Base-by-base conservation (phyloP, 73 alveolate genomes). In the Paramecium caudatum region DNA sequence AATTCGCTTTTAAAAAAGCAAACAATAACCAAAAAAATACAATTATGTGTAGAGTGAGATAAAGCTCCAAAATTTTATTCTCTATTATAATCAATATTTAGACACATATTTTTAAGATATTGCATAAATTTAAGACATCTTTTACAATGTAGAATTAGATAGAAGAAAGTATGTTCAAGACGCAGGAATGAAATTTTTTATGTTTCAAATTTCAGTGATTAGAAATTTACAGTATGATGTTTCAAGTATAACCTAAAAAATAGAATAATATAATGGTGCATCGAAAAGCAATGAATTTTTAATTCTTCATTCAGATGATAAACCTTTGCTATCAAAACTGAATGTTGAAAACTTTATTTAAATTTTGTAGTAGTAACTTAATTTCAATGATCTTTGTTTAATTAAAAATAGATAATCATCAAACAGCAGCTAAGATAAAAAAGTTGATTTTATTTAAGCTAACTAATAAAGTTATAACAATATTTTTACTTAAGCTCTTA, bases 21-120 rank as follows among this genome's bases (percentile, higher is more conserved):
- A 36, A 23, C 17, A 15, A 1, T 37, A 30, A 0, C 19, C 61
- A n/a, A 74, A 74, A 27, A 74, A 74, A 45, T 10, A 27, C 5
- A 74, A 74, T 37, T 19, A 74, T 21, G 46, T n/a, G 25, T 19
- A 43, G 15, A 21, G 65, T 16, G 88, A 74, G 41, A 39, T 30
- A 13, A 74, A 74, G 16, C 30, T 74, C 34, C 15, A 74, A 21
- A 13, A 74, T n/a, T 74, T 16, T 17, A 74, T 74, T 43, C 46
- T 21, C 10, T 74, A 74, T 43, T 74, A 39, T 74, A 74, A 74
- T 39, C 30, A 74, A 74, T 74, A 74, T 74, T 37, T 74, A 21
- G 88, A 74, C 41, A 39, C 61, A 5, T 74, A 74, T 39, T 74
- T 74, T 74, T 43, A 74, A 33, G 88, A 74, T 74, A 74, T 74